Evolutionary conservation across 2,329 filamentous ascomycete genomes (phyloP).

Genomic region (Raffaelea ambrosiae): DNA sequence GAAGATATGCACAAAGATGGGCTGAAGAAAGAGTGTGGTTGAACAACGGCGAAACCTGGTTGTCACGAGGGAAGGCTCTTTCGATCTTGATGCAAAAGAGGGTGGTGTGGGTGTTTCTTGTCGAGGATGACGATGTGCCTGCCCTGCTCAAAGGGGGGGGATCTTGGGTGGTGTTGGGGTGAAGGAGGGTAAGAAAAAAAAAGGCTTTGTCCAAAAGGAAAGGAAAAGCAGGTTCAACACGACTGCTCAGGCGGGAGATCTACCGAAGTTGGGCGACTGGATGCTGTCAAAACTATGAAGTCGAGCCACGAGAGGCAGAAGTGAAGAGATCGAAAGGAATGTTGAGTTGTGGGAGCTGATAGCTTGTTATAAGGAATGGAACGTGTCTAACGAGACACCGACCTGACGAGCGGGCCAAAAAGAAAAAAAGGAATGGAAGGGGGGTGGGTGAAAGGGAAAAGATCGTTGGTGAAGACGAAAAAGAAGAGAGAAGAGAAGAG

Average conservation of each 20-base stretch:
- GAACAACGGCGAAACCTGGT: conserved; percentile 12
- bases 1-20: background rate
- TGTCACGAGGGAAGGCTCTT: background rate
- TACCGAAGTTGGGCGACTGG: background rate
- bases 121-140: background rate
- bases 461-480: background rate
- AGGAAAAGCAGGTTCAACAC: conserved; percentile 3
- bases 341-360: background rate
- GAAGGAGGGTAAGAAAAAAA: background rate
- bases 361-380: conserved; percentile 7
- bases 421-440: conserved; percentile 8
- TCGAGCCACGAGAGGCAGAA: conserved; percentile 1
- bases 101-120: background rate
- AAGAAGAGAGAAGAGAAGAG: background rate
- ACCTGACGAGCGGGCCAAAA: conserved; percentile 6
- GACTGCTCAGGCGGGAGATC: conserved; percentile 1
- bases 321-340: background rate
- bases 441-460: conserved; percentile 4
- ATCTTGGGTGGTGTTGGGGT: background rate
- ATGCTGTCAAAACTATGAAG: background rate
- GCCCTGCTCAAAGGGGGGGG: conserved; percentile 6
- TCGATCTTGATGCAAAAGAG: background rate
- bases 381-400: conserved; percentile 11
- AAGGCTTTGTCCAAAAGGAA: too few relatives aligned
- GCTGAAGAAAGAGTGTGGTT: conserved; percentile 13